These are phyloP conservation scores for Amoeboaphelidium protococcarum DNA, from an alignment of 371 early-diverging fungal species.

Conservation along the genomic window DNA sequence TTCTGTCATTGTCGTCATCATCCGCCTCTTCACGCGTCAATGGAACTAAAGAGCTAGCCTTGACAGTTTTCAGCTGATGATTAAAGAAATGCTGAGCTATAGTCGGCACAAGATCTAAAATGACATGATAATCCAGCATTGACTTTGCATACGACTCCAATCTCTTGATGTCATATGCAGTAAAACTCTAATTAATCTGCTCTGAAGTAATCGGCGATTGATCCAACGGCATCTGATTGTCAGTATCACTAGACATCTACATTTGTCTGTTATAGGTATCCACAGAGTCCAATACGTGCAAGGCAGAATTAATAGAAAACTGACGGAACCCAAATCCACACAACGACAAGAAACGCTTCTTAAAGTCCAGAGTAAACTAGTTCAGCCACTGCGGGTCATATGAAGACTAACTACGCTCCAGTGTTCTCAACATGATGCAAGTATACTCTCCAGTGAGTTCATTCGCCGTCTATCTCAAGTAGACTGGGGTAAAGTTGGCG, in stretches of 20 bases:
- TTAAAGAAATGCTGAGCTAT: constrained; percentile 52
- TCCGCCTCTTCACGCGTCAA: no score
- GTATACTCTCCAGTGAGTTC: constrained; percentile 95
- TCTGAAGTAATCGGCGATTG: background rate
- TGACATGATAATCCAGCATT: constrained; percentile 83
- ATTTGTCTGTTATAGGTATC: background rate
- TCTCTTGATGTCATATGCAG: constrained; percentile 75
- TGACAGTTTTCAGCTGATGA: constrained; percentile 11
- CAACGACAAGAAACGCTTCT: constrained; percentile 53
- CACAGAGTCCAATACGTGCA: constrained; percentile 21
- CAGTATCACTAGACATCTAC: constrained; percentile 5
- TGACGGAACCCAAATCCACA: constrained; percentile 58
- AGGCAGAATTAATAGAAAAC: constrained; percentile 53
- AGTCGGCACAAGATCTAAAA: constrained; percentile 64
- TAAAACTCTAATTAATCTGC: constrained; percentile 18
- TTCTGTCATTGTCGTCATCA: no score
- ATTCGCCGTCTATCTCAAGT: constrained; percentile 85
- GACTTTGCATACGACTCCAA: constrained; percentile 78
- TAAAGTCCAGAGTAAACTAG: constrained; percentile 41
- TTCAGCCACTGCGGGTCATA: constrained; percentile 13
- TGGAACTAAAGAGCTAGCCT: background rate
- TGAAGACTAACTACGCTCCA: constrained; percentile 14
- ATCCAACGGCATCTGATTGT: no score
- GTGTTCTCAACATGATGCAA: constrained; percentile 70
- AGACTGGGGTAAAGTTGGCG: constrained; percentile 68